Percentiles rank a stretch among this genome's conserved stretches.
phyloP scores from a whole-genome alignment of 768 basidiomycete genomes.

The Hemileccinum rubropunctum region DNA sequence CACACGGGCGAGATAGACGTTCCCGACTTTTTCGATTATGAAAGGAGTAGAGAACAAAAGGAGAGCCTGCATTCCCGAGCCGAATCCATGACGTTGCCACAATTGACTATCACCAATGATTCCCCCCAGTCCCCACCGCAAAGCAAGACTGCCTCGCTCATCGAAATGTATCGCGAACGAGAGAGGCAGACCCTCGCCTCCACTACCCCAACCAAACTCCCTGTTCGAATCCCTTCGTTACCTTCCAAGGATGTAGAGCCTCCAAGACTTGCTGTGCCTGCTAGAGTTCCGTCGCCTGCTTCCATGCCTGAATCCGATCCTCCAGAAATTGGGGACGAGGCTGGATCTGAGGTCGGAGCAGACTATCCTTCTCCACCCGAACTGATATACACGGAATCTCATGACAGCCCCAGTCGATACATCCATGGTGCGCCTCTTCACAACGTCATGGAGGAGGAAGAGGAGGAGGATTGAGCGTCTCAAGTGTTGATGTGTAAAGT shows the following conservation, averaged over 20 bases:
- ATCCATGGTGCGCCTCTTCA: constrained; percentile 83
- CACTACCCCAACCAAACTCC: constrained; percentile 31
- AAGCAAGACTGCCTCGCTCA: constrained; percentile 73
- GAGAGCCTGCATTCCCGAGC: constrained; percentile 25
- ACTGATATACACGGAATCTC: constrained; percentile 41
- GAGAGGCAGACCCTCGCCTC: constrained; percentile 43
- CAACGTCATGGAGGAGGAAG: constrained; percentile 82
- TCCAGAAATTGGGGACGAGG: constrained; percentile 28
- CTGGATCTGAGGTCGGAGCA: constrained; percentile 22
- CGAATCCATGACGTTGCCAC: constrained; percentile 31
- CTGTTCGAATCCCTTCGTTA: constrained; percentile 33
- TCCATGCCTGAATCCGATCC: constrained; percentile 21
- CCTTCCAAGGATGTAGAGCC: constrained; percentile 10
- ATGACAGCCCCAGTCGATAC: constrained; percentile 69
- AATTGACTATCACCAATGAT: constrained; percentile 9
- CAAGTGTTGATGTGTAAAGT: too few species aligned
- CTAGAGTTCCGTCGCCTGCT: constrained; percentile 14
- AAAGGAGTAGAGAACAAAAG: constrained; percentile 21
- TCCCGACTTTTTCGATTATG: constrained; percentile 27
- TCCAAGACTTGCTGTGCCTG: neutral
- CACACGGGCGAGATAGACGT: constrained; percentile 30
- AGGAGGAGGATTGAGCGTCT: constrained; percentile 45
- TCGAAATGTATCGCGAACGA: constrained; percentile 81
- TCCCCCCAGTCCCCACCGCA: constrained; percentile 24
- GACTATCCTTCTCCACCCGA: constrained; percentile 33